Evolutionary conservation across 192 early-diverging fungal species (phyloP).

Genomic region (Backusella liffmaniae): DNA sequence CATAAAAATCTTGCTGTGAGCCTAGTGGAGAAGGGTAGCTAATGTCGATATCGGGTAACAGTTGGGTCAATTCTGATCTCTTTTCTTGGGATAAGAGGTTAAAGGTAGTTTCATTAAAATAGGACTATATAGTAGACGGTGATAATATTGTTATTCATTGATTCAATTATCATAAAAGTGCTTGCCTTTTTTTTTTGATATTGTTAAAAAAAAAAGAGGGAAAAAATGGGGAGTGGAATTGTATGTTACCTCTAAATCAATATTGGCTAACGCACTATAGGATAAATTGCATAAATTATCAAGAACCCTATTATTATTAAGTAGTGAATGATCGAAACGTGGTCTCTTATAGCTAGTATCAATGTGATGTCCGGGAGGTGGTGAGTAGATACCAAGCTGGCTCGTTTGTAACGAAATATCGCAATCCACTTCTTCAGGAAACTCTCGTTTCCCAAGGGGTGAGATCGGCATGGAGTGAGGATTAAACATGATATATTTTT

Average conservation of each 20-base stretch:
- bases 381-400: slow-evolving; percentile 4
- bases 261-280: slow-evolving; percentile 18
- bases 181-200: too few relatives aligned
- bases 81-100: slow-evolving; percentile 19
- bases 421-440: background rate
- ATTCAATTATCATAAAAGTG: background rate
- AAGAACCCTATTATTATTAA: slow-evolving; percentile 1
- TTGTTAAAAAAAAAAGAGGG: background rate
- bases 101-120: slow-evolving; percentile 15
- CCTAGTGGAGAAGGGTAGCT: slow-evolving; percentile 1
- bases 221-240: background rate
- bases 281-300: slow-evolving; percentile 17
- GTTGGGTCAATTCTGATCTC: slow-evolving; percentile 11
- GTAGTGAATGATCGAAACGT: slow-evolving; percentile 11
- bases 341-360: background rate
- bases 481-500: slow-evolving; percentile 1
- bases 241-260: slow-evolving; percentile 21
- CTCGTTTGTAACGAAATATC: slow-evolving; percentile 14
- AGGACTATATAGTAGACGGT: background rate
- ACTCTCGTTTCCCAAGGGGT: slow-evolving; percentile 7
- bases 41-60: slow-evolving; percentile 14
- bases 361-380: slow-evolving; percentile 3
- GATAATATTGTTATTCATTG: background rate
- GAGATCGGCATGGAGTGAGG: background rate
- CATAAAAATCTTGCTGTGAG: background rate